Base-by-base conservation (phyloP, 176 grass and related monocot species). In the Rhynchospora breviuscula region DNA sequence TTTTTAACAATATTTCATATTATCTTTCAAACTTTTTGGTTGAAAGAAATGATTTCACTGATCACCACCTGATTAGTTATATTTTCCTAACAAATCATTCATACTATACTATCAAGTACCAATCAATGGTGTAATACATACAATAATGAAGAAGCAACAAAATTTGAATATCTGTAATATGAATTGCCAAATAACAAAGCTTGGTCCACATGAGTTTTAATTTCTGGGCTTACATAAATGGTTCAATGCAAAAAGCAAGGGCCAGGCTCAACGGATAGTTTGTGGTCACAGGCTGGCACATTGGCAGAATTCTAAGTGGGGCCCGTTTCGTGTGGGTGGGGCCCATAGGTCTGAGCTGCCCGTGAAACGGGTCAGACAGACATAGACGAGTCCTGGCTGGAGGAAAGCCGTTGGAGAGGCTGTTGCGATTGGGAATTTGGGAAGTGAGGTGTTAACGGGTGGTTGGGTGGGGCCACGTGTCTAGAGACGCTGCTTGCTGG, bases 241-340 rank as follows among this genome's bases (percentile, higher is more conserved):
- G 80, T 82, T 82, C 22, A 68, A 66, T 67, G 51, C 40, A 44
- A 64, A 45, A 82, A 64, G 46, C 68, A 7, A 43, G 44, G 79
- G 79, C 79, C 60, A 52, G 43, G 58, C 79, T 82, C 80, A 82
- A 82, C 80, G 80, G 80, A 82, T 82, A 68, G 45, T 82, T 81
- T 66, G 46, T 19, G 63, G 35, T 81, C 44, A 80, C 58, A 82
- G 79, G 59, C 79, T 81, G 79, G 80, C 62, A 66, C 45, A 68
- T 63, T 81, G 78, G 78, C 78, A 63, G 58, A 81, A 81, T 81
- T 81, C 44, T 7, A 10, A 68, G 60, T 25, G 79, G 79, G 59
- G 43, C 70, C 70, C 46, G 6, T 35, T 74, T 1, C 8, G 0
- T 25, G 44, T n/a, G 9, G 31, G 29, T 10, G 6, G 80, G 60